phyloP scores from a whole-genome alignment of 306 rosid genomes.

The Inga laurina region DNA sequence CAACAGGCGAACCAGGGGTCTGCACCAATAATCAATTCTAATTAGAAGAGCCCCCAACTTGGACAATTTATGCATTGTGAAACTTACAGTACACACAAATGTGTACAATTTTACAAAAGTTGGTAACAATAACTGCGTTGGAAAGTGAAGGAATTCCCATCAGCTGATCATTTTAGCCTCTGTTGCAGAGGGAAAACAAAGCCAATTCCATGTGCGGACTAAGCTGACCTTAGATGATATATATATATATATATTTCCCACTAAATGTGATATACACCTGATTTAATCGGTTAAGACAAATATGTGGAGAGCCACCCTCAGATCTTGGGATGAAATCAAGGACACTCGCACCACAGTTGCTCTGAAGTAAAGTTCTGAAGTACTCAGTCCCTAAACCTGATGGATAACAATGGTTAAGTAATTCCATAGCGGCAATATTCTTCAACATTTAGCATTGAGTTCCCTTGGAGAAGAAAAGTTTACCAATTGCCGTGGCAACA shows the following conservation, averaged over 20 bases:
- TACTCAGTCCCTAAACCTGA: conserved; percentile 81
- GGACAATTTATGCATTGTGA: conserved; percentile 19
- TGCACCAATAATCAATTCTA: conserved; percentile 51
- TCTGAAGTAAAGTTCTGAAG: conserved; percentile 88
- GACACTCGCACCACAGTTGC: conserved; percentile 94
- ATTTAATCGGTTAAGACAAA: conserved; percentile 89
- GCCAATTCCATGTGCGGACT: conserved; percentile 23
- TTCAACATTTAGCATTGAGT: conserved; percentile 13
- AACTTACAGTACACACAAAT: not conserved
- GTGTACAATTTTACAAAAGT: not conserved
- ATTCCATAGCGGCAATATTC: conserved; percentile 12
- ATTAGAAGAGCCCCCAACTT: conserved; percentile 33
- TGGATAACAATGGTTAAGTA: conserved; percentile 21
- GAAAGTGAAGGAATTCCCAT: not conserved
- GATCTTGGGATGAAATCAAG: conserved; percentile 74
- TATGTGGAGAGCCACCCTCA: conserved; percentile 72
- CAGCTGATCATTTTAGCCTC: conserved; percentile 20
- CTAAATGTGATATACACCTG: conserved; percentile 57
- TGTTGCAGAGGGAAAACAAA: not conserved
- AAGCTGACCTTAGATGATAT: not conserved
- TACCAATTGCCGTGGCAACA: conserved; percentile 90
- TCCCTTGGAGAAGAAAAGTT: conserved; percentile 34
- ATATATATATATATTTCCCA: not conserved
- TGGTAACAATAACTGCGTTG: conserved; percentile 13
- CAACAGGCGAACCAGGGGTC: conserved; percentile 96